Evolutionary conservation across 345 rosid genomes (phyloP).

Genomic region (Populus tremula): DNA sequence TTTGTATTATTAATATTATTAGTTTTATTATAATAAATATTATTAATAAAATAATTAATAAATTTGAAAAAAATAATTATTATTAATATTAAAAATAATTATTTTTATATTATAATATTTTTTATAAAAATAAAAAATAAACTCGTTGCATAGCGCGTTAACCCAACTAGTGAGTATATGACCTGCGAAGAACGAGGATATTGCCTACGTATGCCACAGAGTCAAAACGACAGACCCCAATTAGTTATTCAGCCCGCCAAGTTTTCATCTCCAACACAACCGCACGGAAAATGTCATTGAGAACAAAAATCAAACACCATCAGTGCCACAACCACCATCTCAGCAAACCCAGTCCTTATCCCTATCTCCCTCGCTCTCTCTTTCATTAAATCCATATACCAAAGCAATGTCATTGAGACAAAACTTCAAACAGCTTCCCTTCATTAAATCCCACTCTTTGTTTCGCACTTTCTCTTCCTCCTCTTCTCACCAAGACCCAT

Average conservation of each 20-base stretch:
- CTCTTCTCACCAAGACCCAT: constrained; percentile 40
- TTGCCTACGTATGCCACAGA: constrained; percentile 29
- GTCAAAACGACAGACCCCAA: neutral
- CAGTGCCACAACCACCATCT: neutral
- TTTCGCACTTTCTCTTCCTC: constrained; percentile 36
- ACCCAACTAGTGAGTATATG: too few relatives aligned
- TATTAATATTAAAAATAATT: too few relatives aligned
- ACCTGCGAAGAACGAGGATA: too few relatives aligned
- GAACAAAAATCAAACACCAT: neutral
- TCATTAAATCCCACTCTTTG: constrained; percentile 1
- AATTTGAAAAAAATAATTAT: too few relatives aligned
- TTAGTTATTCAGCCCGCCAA: neutral
- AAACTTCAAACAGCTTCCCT: constrained; percentile 62
- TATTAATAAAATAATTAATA: too few relatives aligned
- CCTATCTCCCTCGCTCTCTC: neutral
- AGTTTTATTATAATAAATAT: too few relatives aligned
- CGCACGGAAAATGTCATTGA: neutral
- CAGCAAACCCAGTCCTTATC: neutral
- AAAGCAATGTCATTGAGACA: constrained; percentile 45
- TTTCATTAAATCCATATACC: neutral
- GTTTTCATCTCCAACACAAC: neutral
- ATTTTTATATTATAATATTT: too few relatives aligned
- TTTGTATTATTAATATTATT: too few relatives aligned
- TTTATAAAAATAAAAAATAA: too few relatives aligned
- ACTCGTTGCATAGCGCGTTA: too few relatives aligned